phyloP scores from a whole-genome alignment of 768 basidiomycete genomes.

The Suillus paluster region DNA sequence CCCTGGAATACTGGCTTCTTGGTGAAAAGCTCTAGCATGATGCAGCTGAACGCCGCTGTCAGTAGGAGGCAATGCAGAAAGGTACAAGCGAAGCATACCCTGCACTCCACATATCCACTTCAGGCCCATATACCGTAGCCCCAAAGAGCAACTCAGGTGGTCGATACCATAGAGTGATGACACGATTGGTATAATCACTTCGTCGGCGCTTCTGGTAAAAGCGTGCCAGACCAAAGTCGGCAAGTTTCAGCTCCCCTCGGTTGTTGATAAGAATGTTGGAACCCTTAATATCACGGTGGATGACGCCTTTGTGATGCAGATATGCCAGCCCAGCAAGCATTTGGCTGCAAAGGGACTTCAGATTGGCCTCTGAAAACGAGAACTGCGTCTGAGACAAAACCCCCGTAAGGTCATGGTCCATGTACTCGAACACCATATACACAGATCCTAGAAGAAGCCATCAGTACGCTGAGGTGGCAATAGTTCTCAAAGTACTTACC shows the following conservation, averaged over 20 bases:
- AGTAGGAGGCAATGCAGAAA: constrained; percentile 1
- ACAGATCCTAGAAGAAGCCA: constrained; percentile 68
- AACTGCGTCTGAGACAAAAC: constrained; percentile 91
- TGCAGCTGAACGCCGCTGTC: constrained; percentile 64
- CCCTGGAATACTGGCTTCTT: constrained; percentile 98
- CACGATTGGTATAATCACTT: constrained; percentile 98
- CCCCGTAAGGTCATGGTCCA: constrained; percentile 98
- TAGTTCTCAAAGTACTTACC: constrained; percentile 51
- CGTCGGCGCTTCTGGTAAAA: constrained; percentile 91
- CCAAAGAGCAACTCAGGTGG: constrained; percentile 95
- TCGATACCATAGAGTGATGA: constrained; percentile 98
- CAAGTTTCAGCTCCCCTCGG: constrained; percentile 91
- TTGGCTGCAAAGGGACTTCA: constrained; percentile 95
- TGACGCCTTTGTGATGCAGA: constrained; percentile 93
- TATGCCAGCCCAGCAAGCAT: constrained; percentile 96
- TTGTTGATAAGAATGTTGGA: constrained; percentile 96
- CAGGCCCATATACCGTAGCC: constrained; percentile 94
- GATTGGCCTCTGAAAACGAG: constrained; percentile 79
- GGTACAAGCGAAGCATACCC: constrained; percentile 59
- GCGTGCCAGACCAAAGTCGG: constrained; percentile 95
- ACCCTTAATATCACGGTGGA: constrained; percentile 98
- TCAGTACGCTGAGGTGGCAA: constrained; percentile 12
- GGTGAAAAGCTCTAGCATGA: constrained; percentile 96
- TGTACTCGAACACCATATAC: constrained; percentile 99
- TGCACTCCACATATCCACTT: constrained; percentile 99